Evolutionary conservation across 2,329 filamentous ascomycete species (phyloP).

Genomic region (Sclerotiophoma versabilis): DNA sequence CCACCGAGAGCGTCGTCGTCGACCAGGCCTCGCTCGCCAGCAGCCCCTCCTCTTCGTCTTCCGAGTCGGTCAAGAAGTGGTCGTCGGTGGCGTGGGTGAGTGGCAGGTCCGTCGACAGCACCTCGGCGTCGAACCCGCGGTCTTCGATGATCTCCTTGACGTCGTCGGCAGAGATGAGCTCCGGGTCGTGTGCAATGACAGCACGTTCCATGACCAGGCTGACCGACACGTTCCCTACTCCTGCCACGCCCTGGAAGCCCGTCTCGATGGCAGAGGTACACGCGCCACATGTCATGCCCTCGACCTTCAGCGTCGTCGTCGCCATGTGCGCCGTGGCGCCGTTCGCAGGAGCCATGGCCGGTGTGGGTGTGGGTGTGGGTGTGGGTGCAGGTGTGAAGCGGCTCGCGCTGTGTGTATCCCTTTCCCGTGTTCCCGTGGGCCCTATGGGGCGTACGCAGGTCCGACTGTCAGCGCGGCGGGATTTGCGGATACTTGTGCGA

Average conservation of each 20-base stretch:
- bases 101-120: slow-evolving; percentile 82
- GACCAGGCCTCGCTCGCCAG: slow-evolving; percentile 48
- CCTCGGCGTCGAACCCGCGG: slow-evolving; percentile 86
- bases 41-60: slow-evolving; percentile 41
- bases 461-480: slow-evolving; percentile 25
- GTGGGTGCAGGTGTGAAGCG: slow-evolving; percentile 27
- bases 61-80: slow-evolving; percentile 47
- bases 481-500: slow-evolving; percentile 18
- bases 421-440: slow-evolving; percentile 9
- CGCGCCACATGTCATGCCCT: slow-evolving; percentile 87
- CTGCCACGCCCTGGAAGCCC: slow-evolving; percentile 82
- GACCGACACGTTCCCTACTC: slow-evolving; percentile 86
- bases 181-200: slow-evolving; percentile 88
- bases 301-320: slow-evolving; percentile 88
- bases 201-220: slow-evolving; percentile 95
- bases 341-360: slow-evolving; percentile 18
- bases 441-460: slow-evolving; percentile 16
- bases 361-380: too few species aligned
- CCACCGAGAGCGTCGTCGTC: slow-evolving; percentile 77
- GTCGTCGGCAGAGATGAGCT: slow-evolving; percentile 73
- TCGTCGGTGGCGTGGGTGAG: slow-evolving; percentile 53
- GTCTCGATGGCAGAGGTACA: slow-evolving; percentile 96
- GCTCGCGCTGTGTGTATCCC: slow-evolving; percentile 6
- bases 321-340: slow-evolving; percentile 67
- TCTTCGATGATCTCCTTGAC: slow-evolving; percentile 90